Percentiles rank a stretch among this genome's conserved stretches.
Evolutionary conservation across 257 asterid genomes (phyloP).

Genomic region (Nemophila menziesii): DNA sequence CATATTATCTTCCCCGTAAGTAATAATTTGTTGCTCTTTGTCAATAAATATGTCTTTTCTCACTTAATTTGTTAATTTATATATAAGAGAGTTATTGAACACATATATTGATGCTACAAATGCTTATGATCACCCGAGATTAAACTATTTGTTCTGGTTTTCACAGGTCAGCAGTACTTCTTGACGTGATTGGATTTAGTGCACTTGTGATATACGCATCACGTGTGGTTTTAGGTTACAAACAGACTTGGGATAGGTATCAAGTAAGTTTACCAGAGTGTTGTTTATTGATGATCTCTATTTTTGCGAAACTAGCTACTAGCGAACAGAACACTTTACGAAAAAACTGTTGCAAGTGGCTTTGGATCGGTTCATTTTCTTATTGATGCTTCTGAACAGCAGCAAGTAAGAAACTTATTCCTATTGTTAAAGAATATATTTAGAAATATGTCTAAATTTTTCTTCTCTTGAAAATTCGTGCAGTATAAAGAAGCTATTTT

Average conservation of each 20-base stretch:
- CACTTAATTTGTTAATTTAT: background rate
- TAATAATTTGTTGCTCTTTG: no score
- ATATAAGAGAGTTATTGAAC: background rate
- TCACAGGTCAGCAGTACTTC: slow-evolving; percentile 62
- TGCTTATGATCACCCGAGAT: no score
- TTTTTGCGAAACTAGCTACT: slow-evolving; percentile 48
- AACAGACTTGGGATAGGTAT: slow-evolving; percentile 87
- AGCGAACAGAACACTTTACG: slow-evolving; percentile 75
- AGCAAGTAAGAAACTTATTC: slow-evolving; percentile 48
- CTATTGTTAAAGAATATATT: background rate
- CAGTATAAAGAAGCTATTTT: slow-evolving; percentile 89
- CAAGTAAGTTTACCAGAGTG: slow-evolving; percentile 47
- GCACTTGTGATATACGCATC: slow-evolving; percentile 63
- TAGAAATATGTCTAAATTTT: slow-evolving; percentile 7
- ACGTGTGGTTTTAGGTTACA: slow-evolving; percentile 92
- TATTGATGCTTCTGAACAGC: slow-evolving; percentile 95
- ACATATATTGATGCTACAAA: background rate
- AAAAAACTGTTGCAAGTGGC: slow-evolving; percentile 94
- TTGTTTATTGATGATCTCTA: no score
- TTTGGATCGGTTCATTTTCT: slow-evolving; percentile 90
- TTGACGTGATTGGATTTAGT: slow-evolving; percentile 58
- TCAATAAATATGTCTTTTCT: no score
- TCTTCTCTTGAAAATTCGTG: slow-evolving; percentile 25
- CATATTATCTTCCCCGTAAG: slow-evolving; percentile 85
- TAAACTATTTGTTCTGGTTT: no score